Evolutionary conservation across 768 basidiomycete species (phyloP).

Genomic region (Xerocomellus intermedius): DNA sequence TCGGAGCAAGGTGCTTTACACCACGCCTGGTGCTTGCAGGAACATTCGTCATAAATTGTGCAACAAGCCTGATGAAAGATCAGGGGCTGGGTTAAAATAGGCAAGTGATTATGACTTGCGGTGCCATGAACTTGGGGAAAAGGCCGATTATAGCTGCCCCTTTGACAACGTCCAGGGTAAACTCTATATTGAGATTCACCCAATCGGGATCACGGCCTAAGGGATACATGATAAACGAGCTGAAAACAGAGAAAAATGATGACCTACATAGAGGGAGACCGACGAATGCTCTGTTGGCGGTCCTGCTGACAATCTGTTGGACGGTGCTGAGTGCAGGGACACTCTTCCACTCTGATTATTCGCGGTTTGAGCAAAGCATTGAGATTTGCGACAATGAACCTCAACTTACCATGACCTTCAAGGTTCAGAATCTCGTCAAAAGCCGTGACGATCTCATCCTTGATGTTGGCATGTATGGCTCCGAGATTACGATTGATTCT

Average conservation of each 20-base stretch:
- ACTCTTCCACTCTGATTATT: constrained; percentile 14
- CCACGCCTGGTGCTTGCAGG: constrained; percentile 6
- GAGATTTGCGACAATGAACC: not conserved
- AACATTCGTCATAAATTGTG: not conserved
- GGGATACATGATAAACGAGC: not conserved
- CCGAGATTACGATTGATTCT: constrained; percentile 39
- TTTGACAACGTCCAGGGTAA: constrained; percentile 15
- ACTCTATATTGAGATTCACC: constrained; percentile 28
- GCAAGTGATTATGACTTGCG: constrained; percentile 20
- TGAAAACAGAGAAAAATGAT: not conserved
- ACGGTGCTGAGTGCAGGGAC: not conserved
- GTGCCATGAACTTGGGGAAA: constrained; percentile 34
- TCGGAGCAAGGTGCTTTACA: constrained; percentile 22
- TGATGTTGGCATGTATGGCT: constrained; percentile 38
- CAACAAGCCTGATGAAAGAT: constrained; percentile 1
- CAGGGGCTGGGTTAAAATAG: not conserved
- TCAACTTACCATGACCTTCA: constrained; percentile 14
- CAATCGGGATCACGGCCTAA: constrained; percentile 29
- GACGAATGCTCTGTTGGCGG: constrained; percentile 9
- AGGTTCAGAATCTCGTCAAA: constrained; percentile 38
- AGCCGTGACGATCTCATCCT: constrained; percentile 42
- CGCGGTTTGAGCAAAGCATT: not conserved
- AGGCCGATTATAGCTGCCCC: constrained; percentile 19
- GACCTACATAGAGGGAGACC: constrained; percentile 17
- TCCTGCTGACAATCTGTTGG: constrained; percentile 6